Percentiles rank a stretch among this genome's conserved stretches.
phyloP scores from a whole-genome alignment of 441 rosid species.

The Melastoma candidum region DNA sequence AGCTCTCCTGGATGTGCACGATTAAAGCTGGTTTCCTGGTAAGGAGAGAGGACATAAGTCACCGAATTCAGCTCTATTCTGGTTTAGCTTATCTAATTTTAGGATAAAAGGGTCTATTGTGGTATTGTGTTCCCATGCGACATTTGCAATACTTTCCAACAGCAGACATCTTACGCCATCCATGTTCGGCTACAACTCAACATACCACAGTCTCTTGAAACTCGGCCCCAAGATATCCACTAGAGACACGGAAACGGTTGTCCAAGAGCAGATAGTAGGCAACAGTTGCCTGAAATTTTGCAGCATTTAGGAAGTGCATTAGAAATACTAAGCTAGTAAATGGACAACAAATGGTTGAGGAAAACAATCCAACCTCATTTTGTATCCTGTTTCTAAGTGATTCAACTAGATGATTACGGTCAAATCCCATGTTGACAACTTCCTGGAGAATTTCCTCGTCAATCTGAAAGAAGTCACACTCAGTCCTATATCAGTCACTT shows the following conservation, averaged over 20 bases:
- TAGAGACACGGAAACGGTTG: slow-evolving; percentile 83
- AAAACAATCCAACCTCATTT: slow-evolving; percentile 51
- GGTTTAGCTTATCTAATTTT: too few species aligned
- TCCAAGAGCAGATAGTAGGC: slow-evolving; percentile 87
- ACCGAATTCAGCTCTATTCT: too few species aligned
- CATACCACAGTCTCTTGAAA: slow-evolving; percentile 84
- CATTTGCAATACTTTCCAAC: too few species aligned
- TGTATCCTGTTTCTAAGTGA: slow-evolving; percentile 77
- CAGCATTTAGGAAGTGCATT: slow-evolving; percentile 4
- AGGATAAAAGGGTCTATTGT: too few species aligned
- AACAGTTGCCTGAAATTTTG: slow-evolving; percentile 72
- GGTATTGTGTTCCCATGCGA: too few species aligned
- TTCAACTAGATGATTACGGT: slow-evolving; percentile 64
- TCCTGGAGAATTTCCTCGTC: slow-evolving; percentile 94
- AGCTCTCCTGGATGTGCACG: slow-evolving; percentile 54
- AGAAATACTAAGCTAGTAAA: slow-evolving; percentile 1
- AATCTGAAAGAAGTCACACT: slow-evolving; percentile 36
- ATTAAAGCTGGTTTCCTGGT: slow-evolving; percentile 64
- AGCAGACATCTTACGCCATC: too few species aligned
- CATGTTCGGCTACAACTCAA: too few species aligned
- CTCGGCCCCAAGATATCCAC: slow-evolving; percentile 97
- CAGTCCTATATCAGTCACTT: too few species aligned
- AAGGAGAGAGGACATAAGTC: background rate
- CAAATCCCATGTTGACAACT: slow-evolving; percentile 80
- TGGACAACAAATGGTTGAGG: slow-evolving; percentile 7